Evolutionary conservation across 192 early-diverging fungal species (phyloP), one percentile per base, ranked within the genome.

Genomic region (Cladochytrium replicatum): DNA sequence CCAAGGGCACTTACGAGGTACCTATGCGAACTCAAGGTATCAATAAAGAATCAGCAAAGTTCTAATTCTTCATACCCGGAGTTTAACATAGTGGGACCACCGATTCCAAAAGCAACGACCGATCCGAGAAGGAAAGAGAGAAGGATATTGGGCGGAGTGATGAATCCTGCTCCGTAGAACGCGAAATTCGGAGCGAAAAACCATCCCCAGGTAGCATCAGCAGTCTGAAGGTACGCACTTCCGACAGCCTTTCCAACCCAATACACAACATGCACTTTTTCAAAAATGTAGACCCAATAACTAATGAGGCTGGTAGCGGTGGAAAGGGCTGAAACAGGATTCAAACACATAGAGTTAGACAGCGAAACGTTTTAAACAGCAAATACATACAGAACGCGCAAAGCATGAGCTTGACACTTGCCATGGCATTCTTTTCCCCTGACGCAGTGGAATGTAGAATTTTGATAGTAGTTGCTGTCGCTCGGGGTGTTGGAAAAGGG

Each of bases 61-160:
- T n/a, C n/a, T n/a, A n/a, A n/a, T n/a, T n/a, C n/a, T n/a, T n/a
- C n/a, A n/a, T n/a, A 13, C 3, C 77, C 77, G n/a, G 66, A 44
- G 2, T 13, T 17, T 17, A 37, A 17, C 34, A 37, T 37, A 37
- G 34, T 17, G 13, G 17, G 34, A 13, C 34, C 34, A 13, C 34
- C 34, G 17, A 37, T 17, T 13, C 34, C 34, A 37, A 32, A 60
- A 70, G 32, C 85, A 62, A 47, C 84, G 50, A 1, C 82, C 82
- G 1, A 88, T 69, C 3, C 79, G 84, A 70, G 85, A 85, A 58
- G 83, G 85, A 1, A 88, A 82, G 5, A 82, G 84, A 69, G 84
- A 88, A 48, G 85, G 83, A 7, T 81, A 75, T 44, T 17, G 13
- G 34, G 34, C 13, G 13, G 34, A 37, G 34, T 37, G 34, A 37